These are phyloP conservation scores for Syzygium grande DNA, from an alignment of 345 rosid species.

Conservation along the genomic window DNA sequence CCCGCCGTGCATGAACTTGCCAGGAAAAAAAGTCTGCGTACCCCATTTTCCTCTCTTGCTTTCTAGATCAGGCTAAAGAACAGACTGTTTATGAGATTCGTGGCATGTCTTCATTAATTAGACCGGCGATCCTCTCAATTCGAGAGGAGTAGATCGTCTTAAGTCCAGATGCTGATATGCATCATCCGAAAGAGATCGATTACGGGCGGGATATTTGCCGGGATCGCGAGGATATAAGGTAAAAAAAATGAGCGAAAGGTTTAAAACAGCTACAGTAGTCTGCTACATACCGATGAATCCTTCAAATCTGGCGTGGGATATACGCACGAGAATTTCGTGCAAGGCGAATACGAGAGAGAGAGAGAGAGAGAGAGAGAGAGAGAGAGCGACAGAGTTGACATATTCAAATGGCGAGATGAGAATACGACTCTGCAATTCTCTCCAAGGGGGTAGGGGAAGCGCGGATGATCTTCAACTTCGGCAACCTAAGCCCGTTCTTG, in stretches of 20 bases:
- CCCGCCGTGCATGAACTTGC: background rate
- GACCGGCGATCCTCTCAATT: background rate
- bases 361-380: background rate
- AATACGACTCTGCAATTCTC: background rate
- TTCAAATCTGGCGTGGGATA: background rate
- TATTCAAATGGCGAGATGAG: background rate
- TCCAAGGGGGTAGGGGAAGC: background rate
- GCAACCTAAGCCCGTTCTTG: background rate
- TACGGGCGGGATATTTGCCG: background rate
- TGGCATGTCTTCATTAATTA: background rate
- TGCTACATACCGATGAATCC: background rate
- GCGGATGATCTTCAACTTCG: background rate
- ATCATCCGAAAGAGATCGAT: background rate
- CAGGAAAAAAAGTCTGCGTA: background rate
- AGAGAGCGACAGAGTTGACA: background rate
- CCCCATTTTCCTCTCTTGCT: background rate
- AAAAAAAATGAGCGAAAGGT: too few species aligned
- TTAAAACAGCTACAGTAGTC: background rate
- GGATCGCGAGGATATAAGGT: background rate
- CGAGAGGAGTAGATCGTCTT: background rate
- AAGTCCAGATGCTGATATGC: background rate
- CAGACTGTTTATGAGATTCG: background rate
- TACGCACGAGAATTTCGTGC: background rate
- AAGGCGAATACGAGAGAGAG: background rate
- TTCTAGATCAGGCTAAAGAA: background rate